Conservation (phyloP, 2,329 filamentous ascomycete species). For the Aaosphaeria arxii region DNA sequence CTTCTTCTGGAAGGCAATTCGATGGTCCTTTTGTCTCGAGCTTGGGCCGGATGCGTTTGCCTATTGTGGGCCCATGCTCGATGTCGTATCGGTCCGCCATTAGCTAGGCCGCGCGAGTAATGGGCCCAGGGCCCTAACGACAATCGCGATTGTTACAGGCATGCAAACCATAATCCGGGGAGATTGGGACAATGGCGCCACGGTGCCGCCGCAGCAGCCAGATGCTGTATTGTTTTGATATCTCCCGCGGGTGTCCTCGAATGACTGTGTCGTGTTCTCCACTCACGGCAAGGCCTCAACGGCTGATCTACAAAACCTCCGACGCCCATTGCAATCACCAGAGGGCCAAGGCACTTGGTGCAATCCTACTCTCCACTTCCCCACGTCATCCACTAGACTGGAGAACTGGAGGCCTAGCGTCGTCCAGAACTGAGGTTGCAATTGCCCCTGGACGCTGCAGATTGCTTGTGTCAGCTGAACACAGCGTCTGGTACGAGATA, state of each 20-base stretch:
- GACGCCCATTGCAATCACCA: not conserved
- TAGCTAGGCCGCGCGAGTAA: constrained; percentile 25
- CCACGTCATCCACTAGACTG: constrained; percentile 17
- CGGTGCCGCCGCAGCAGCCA: constrained; percentile 31
- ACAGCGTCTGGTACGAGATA: constrained; percentile 22
- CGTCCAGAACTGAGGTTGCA: not conserved
- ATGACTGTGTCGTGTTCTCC: constrained; percentile 11
- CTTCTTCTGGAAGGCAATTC: constrained; percentile 18
- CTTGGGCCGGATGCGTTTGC: constrained; percentile 12
- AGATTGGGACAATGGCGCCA: constrained; percentile 29
- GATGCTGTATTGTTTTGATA: constrained; percentile 26
- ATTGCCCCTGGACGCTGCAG: constrained; percentile 28
- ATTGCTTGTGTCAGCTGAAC: constrained; percentile 30
- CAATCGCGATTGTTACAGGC: constrained; percentile 16
- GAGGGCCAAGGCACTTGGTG: not conserved
- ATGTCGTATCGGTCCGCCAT: constrained; percentile 8
- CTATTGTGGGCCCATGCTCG: constrained; percentile 13
- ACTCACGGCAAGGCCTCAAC: constrained; percentile 5
- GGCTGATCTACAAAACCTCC: constrained; percentile 7
- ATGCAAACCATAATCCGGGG: constrained; percentile 17
- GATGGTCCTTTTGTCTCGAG: constrained; percentile 16
- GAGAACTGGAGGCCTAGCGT: constrained; percentile 2
- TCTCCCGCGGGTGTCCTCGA: constrained; percentile 11
- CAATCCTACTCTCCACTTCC: constrained; percentile 1
- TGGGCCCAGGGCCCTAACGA: constrained; percentile 20